Evolutionary conservation across 1,284 basidiomycete species (phyloP).

Genomic region (Vanrija sp.): DNA sequence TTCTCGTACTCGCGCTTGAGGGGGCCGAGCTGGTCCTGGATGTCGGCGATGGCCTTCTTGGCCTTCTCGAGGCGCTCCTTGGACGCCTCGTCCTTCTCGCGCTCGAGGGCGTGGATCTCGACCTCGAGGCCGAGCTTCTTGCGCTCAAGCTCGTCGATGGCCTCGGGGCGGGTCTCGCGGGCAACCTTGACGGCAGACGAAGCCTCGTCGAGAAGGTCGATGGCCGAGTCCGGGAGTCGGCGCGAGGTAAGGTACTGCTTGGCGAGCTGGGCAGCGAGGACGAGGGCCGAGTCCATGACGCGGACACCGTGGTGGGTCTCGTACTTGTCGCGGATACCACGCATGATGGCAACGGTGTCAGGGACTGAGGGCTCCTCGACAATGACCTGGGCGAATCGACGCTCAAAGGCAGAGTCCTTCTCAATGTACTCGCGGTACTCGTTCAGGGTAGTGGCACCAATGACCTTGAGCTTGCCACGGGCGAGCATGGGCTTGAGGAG

Average conservation of each 20-base stretch:
- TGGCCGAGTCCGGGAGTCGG: constrained; percentile 82
- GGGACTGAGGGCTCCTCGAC: constrained; percentile 87
- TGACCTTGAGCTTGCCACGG: constrained; percentile 81
- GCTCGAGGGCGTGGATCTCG: constrained; percentile 90
- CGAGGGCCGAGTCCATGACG: constrained; percentile 85
- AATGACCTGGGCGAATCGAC: constrained; percentile 89
- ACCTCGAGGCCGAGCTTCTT: constrained; percentile 89
- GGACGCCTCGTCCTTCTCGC: constrained; percentile 85
- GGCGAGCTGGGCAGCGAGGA: constrained; percentile 85
- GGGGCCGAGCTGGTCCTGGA: constrained; percentile 87
- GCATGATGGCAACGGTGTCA: constrained; percentile 84
- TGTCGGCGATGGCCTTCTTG: constrained; percentile 73
- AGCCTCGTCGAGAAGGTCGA: constrained; percentile 91
- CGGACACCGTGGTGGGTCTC: constrained; percentile 77
- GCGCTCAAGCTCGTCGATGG: constrained; percentile 89
- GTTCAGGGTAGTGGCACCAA: constrained; percentile 88
- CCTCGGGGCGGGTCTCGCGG: constrained; percentile 90
- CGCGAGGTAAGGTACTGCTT: constrained; percentile 88
- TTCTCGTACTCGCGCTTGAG: constrained; percentile 84
- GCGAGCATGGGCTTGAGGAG: constrained; percentile 85
- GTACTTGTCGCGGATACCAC: constrained; percentile 79
- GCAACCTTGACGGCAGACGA: constrained; percentile 74
- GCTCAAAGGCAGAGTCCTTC: constrained; percentile 88
- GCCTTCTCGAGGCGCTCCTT: constrained; percentile 79
- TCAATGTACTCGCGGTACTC: constrained; percentile 97